These are phyloP conservation scores for Linnemannia zychae DNA, from an alignment of 192 early-diverging fungal species.

Conservation along the genomic window DNA sequence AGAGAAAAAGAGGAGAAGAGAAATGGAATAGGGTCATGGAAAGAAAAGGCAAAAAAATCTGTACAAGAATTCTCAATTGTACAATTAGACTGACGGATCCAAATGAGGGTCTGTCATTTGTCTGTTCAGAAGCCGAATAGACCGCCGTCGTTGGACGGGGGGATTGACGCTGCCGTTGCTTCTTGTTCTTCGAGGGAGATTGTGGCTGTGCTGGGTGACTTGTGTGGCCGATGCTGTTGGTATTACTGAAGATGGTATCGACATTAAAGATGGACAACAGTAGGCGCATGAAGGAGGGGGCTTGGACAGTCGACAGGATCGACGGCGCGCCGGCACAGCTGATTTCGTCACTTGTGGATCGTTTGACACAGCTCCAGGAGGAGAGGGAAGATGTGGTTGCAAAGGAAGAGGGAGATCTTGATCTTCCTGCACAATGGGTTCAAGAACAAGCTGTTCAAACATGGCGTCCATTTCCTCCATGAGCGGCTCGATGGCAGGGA, in stretches of 20 bases:
- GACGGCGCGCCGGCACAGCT: neutral
- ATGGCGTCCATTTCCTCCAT: neutral
- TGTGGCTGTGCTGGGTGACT: neutral
- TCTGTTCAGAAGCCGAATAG: neutral
- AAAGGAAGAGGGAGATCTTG: neutral
- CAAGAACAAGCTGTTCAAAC: neutral
- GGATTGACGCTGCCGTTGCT: neutral
- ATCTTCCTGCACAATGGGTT: neutral
- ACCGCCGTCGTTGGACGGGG: neutral
- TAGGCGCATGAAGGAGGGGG: neutral
- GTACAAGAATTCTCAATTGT: neutral
- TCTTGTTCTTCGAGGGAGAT: neutral
- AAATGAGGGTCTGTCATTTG: neutral
- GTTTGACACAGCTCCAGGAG: neutral
- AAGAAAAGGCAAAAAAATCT: neutral
- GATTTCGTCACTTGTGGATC: neutral
- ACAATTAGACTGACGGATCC: neutral
- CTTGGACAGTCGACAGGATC: neutral
- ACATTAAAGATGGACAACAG: neutral
- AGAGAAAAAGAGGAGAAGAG: neutral
- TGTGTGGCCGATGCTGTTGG: neutral
- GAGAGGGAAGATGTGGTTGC: neutral
- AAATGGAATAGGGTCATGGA: too few relatives aligned
- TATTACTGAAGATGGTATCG: neutral
- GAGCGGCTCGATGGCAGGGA: neutral